phyloP scores from a whole-genome alignment of 176 grass and related monocot genomes.

The Carex myosuroides region DNA sequence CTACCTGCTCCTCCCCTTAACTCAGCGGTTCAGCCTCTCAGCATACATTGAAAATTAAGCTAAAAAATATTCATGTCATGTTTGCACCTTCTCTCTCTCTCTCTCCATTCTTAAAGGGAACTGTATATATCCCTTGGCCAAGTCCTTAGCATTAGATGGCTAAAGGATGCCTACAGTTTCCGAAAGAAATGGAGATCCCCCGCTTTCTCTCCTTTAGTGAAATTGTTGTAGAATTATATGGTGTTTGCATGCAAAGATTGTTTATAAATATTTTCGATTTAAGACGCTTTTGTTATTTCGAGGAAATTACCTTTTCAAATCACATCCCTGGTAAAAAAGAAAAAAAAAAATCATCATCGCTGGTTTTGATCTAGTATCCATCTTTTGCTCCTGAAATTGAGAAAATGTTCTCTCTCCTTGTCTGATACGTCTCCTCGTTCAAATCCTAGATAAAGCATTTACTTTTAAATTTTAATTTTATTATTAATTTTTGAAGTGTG shows the following conservation, averaged over 20 bases:
- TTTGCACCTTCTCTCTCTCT: not conserved
- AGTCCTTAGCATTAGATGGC: slow-evolving; percentile 7
- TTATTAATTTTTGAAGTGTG: no score
- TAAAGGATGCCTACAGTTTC: slow-evolving; percentile 28
- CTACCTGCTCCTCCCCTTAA: slow-evolving; percentile 5
- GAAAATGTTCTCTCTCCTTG: not conserved
- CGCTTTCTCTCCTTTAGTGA: not conserved
- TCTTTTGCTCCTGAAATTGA: not conserved
- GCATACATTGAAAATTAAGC: not conserved
- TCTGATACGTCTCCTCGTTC: not conserved
- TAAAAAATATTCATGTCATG: not conserved
- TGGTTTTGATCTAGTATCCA: not conserved
- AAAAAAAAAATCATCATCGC: not conserved
- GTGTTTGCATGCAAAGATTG: slow-evolving; percentile 17
- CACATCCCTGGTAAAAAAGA: not conserved
- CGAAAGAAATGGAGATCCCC: not conserved
- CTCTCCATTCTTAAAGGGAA: slow-evolving; percentile 9
- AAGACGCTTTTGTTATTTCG: not conserved
- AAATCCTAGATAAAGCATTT: no score
- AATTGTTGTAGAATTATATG: not conserved
- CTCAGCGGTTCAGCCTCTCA: not conserved
- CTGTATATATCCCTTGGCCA: slow-evolving; percentile 25
- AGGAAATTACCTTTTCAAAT: not conserved
- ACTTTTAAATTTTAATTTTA: no score
- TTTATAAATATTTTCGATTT: slow-evolving; percentile 7